Evolutionary conservation across 2,329 filamentous ascomycete species (phyloP), one percentile per base, ranked within the genome.

Genomic region (Blastomyces gilchristii): DNA sequence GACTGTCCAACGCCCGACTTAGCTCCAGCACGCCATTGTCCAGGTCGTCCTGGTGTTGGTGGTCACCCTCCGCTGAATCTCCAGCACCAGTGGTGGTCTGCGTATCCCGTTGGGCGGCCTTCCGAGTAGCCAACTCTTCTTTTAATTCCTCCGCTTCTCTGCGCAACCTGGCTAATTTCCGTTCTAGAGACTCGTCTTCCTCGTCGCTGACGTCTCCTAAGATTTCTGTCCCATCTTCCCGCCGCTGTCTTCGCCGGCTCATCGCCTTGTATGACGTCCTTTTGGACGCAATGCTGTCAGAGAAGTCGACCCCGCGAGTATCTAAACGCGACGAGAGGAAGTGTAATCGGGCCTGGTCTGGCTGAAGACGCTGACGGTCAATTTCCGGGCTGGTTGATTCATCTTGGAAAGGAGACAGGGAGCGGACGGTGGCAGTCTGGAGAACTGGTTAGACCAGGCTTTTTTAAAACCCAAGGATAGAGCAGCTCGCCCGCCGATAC

Each of bases 281-380:
- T 74, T 93, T 93, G 57, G 85, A 85, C 64, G 86, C 86, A 47
- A 97, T 86, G 61, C 92, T 87, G 75, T 97, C 92, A 2, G 92
- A 96, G 74, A 97, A 94, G 75, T 97, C 90, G 31, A 88, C 90
- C 28, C 88, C 85, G 60, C 83, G 82, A 6, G 91, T 87, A 71
- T 96, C 89, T 41, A 96, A 85, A 50, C 85, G 83, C 11, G 88
- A 81, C 2, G 89, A 87, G 62, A 87, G 81, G 73, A 99, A 99
- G 53, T 87, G 85, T 41, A 84, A 86, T 63, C 93, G 87, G 53
- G 94, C 94, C 72, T 90, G 84, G 69, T 90, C 83, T 66, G 91
- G 86, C 66, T 89, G 87, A 9, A 97, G 79, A 31, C 87, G 84
- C 45, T 88, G 86, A 67, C 87, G 87, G 67, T 89, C 91, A 62